A percentile compares a stretch with the other conserved stretches of the same genome.
Conservation (phyloP, 2,329 filamentous ascomycete genomes). For the Westerdykella aurantiaca region DNA sequence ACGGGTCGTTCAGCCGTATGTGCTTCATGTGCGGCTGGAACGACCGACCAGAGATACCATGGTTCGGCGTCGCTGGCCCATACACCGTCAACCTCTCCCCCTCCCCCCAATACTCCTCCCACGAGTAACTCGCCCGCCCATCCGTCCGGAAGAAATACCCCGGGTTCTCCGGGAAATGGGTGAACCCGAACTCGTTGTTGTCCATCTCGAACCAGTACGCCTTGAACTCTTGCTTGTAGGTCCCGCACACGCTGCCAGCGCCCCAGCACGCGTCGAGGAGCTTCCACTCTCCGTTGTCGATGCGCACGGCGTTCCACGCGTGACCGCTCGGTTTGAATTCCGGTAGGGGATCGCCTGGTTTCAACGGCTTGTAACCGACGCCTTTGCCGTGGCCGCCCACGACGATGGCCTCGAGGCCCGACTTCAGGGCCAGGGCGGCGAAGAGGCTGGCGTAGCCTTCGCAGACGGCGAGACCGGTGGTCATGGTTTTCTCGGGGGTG, state of each 20-base stretch:
- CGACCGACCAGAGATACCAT: constrained; percentile 51
- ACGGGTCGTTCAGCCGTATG: constrained; percentile 56
- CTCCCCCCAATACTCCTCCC: constrained; percentile 77
- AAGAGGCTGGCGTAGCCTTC: constrained; percentile 86
- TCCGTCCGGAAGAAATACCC: constrained; percentile 69
- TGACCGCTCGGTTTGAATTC: constrained; percentile 57
- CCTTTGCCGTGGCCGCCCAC: constrained; percentile 82
- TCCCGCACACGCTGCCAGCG: constrained; percentile 58
- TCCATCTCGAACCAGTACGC: constrained; percentile 55
- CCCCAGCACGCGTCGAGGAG: constrained; percentile 92
- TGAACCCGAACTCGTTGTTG: constrained; percentile 76
- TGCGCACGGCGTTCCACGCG: constrained; percentile 88
- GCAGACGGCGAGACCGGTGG: constrained; percentile 78
- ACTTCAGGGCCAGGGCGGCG: constrained; percentile 67
- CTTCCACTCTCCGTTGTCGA: constrained; percentile 87
- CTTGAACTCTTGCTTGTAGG: constrained; percentile 64
- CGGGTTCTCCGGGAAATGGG: constrained; percentile 69
- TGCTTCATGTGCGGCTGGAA: constrained; percentile 57
- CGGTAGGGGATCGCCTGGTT: constrained; percentile 61
- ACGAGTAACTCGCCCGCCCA: constrained; percentile 56
- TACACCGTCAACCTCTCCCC: constrained; percentile 45
- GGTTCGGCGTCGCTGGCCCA: constrained; percentile 41
- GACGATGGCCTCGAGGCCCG: constrained; percentile 71
- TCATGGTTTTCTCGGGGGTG: constrained; percentile 67
- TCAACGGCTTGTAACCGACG: constrained; percentile 61